Conservation (phyloP, 2,329 filamentous ascomycete species). For the Calonectria crousiana region DNA sequence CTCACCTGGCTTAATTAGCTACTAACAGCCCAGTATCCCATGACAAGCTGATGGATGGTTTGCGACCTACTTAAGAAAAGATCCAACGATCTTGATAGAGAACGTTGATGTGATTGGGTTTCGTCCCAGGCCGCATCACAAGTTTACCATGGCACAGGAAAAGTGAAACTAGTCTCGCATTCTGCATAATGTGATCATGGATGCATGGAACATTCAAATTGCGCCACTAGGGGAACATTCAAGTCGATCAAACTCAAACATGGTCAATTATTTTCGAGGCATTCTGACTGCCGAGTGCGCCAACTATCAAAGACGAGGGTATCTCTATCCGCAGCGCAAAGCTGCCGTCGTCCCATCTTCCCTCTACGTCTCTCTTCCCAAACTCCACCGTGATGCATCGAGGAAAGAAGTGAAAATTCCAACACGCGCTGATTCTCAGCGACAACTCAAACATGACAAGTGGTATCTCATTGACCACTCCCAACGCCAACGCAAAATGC, state of each 20-base stretch:
- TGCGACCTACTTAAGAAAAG: no score
- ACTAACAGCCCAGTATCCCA: not conserved
- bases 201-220: not conserved
- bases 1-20: not conserved
- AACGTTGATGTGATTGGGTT: no score
- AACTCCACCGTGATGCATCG: conserved; percentile 1
- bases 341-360: not conserved
- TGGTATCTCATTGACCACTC: conserved; percentile 37
- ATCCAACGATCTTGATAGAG: no score
- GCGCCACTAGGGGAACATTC: not conserved
- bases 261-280: conserved; percentile 16
- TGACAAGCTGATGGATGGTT: not conserved
- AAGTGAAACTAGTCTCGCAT: no score
- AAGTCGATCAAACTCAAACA: conserved; percentile 1
- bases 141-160: no score
- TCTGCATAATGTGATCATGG: no score
- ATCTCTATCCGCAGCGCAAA: not conserved
- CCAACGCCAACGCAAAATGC: conserved; percentile 33
- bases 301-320: not conserved
- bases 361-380: not conserved
- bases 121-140: no score
- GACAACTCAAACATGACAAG: conserved; percentile 22
- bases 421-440: conserved; percentile 11
- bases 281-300: conserved; percentile 10
- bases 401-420: conserved; percentile 12